Evolutionary conservation across 352 stramenopile genomes (phyloP).

Genomic region (Pythium graminicola): DNA sequence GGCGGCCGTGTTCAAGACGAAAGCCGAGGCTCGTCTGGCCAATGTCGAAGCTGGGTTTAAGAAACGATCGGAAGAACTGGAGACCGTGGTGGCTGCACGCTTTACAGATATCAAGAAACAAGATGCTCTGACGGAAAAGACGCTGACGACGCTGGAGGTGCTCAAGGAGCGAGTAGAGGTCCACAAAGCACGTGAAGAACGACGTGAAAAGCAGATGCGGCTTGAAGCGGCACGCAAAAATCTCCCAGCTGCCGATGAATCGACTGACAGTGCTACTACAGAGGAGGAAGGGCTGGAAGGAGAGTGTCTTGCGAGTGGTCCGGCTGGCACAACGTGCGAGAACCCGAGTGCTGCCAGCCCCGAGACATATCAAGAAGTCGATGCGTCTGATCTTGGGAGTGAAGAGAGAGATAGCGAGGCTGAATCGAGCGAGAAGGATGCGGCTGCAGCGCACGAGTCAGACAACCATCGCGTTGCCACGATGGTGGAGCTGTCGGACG

Average conservation of each 20-base stretch:
- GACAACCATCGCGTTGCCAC: constrained; percentile 32
- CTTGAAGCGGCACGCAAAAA: constrained; percentile 42
- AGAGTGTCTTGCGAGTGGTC: constrained; percentile 9
- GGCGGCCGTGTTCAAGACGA: constrained; percentile 31
- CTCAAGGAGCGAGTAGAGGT: constrained; percentile 54
- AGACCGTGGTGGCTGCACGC: constrained; percentile 34
- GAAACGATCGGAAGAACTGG: constrained; percentile 38
- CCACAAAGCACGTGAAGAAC: constrained; percentile 62
- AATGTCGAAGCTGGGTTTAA: constrained; percentile 41
- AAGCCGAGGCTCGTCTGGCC: constrained; percentile 32
- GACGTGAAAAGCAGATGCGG: constrained; percentile 47
- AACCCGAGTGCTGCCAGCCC: not conserved
- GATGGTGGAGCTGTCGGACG: constrained; percentile 54
- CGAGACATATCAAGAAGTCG: constrained; percentile 18
- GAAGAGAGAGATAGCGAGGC: no score
- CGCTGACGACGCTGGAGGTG: constrained; percentile 31
- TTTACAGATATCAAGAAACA: constrained; percentile 35
- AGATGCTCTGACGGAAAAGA: constrained; percentile 26
- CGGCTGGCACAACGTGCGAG: constrained; percentile 14
- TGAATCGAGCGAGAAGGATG: constrained; percentile 24
- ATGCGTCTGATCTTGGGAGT: not conserved
- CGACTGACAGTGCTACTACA: constrained; percentile 4
- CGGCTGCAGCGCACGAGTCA: constrained; percentile 27
- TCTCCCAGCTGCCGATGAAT: constrained; percentile 20
- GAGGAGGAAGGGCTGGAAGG: not conserved